Evolutionary conservation across 805 yeast species (phyloP), one percentile per base, ranked within the genome.

Genomic region (Metschnikowia proteae): DNA sequence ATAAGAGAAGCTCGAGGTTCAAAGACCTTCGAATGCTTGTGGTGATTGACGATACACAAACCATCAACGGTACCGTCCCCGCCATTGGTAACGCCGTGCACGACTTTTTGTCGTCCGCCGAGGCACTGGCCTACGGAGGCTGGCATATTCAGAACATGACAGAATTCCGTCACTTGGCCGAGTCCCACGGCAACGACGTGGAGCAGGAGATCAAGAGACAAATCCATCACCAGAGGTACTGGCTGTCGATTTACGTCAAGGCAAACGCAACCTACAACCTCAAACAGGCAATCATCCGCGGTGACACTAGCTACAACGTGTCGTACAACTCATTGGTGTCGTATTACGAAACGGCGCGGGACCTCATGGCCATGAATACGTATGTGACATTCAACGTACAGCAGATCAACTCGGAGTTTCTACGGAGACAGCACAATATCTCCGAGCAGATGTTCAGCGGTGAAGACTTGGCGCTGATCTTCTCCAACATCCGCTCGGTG

Each of bases 281-380:
- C 23, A 51, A 59, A 26, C 55, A 66, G 22, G 82, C 82, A 3
- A 62, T 82, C n/a, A 51, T 56, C 29, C 47, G 50, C 11, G 74
- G 72, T 1, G 61, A 71, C 50, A 31, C 66, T 7, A 46, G 57
- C 5, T 62, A 72, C 45, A 58, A 61, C 45, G 56, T 74, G 7
- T 49, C 69, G 6, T 55, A 58, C 43, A 59, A 55, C 46, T 49
- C 67, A 35, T 63, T 81, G 5, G 58, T 67, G n/a, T 63, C 71
- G 5, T 60, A 73, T 39, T 84, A 78, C 60, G 88, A 83, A 61
- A 75, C 86, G 0, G 88, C 84, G 5, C 69, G 90, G 56, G 92
- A 86, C 60, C 72, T 79, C 34, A 53, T 70, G 17, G 74, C 76
- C 31, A 71, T 83, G 70, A 61, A 54, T 6, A 56, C 73, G 2